Percentiles rank a stretch among this genome's conserved stretches.
These are phyloP conservation scores for Chenopodium berlandieri DNA, from an alignment of 148 eudicot genomes.

Conservation along the genomic window DNA sequence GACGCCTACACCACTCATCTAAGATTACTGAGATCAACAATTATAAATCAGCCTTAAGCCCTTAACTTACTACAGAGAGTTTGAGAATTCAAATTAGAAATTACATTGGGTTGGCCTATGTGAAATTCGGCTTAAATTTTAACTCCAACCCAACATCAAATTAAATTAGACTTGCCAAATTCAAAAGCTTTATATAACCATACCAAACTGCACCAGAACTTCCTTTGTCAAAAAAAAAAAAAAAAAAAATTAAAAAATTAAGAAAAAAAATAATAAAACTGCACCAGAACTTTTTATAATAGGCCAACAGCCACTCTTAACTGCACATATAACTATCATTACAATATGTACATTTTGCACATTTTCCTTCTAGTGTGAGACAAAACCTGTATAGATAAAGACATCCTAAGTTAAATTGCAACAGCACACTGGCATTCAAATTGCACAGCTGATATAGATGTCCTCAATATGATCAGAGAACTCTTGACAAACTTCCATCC, in stretches of 20 bases:
- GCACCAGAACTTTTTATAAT: not conserved
- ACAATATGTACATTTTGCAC: slow-evolving; percentile 30
- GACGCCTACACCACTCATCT: too few relatives aligned
- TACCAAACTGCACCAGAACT: not conserved
- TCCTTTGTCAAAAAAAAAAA: too few relatives aligned
- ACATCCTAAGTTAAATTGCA: slow-evolving; percentile 22
- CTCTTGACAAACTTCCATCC: not conserved
- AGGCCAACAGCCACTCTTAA: not conserved
- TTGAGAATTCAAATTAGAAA: too few relatives aligned
- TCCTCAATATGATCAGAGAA: not conserved
- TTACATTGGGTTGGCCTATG: too few relatives aligned
- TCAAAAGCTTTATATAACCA: not conserved
- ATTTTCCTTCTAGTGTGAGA: slow-evolving; percentile 19
- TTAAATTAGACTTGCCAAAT: not conserved
- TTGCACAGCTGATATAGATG: slow-evolving; percentile 4
- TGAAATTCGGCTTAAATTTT: too few relatives aligned
- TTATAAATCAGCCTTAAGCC: too few relatives aligned
- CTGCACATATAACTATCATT: slow-evolving; percentile 12
- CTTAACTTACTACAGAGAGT: too few relatives aligned
- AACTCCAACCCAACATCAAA: too few relatives aligned
- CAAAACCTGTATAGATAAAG: slow-evolving; percentile 16
- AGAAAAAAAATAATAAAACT: not conserved
- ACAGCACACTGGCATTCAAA: slow-evolving; percentile 17
- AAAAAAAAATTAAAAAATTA: too few relatives aligned
- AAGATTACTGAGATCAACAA: too few relatives aligned